A percentile compares a stretch with the other conserved stretches of the same genome.
These are phyloP conservation scores for Musa troglodytarum DNA, from an alignment of 176 grass and related monocot species.

Conservation along the genomic window DNA sequence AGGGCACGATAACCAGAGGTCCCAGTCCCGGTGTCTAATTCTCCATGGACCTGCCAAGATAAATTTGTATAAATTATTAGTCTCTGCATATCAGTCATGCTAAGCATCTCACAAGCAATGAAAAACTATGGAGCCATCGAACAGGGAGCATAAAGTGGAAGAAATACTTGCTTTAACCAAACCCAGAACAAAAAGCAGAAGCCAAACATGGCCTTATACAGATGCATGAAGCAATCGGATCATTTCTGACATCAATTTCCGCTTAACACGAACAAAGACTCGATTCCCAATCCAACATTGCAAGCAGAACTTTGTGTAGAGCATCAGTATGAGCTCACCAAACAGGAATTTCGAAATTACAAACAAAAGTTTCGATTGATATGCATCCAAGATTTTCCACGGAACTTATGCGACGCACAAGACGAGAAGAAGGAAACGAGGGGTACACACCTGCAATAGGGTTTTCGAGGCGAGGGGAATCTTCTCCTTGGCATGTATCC, in stretches of 20 bases:
- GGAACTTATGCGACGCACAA: no score
- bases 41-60: slow-evolving; percentile 55
- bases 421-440: not conserved
- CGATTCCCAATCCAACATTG: no score
- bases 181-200: no score
- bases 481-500: slow-evolving; percentile 88
- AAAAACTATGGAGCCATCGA: no score
- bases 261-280: no score
- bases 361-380: not conserved
- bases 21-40: slow-evolving; percentile 42
- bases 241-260: no score
- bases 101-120: not conserved
- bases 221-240: no score
- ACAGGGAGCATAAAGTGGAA: not conserved
- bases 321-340: no score
- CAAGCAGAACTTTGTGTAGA: no score
- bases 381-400: no score
- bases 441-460: slow-evolving; percentile 43
- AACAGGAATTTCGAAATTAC: no score
- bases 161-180: not conserved
- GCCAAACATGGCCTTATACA: no score
- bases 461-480: slow-evolving; percentile 44
- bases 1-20: slow-evolving; percentile 45
- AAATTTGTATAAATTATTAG: not conserved
- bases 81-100: not conserved